Evolutionary conservation across 164 flowering plant genomes (phyloP), one percentile per base, ranked within the genome.

Genomic region (Houttuynia cordata): DNA sequence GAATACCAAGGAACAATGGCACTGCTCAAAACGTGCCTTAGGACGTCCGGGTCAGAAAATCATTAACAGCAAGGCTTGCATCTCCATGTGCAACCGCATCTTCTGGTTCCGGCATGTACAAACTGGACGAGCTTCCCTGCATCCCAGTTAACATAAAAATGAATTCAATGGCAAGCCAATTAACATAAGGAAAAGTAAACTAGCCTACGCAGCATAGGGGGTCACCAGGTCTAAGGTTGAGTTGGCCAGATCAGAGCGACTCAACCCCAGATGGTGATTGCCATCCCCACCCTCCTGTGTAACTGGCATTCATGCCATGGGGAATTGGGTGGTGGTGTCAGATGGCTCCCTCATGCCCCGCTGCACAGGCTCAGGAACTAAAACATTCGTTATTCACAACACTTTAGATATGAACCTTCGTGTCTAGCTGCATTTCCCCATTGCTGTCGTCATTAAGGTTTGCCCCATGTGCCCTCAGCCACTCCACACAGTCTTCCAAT

Each of bases 71-170:
- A 60, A 93, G 96, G 72, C 23, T 82, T 7, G 89, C 70, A 71
- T 93, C 99, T 63, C 99, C 99, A 74, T 93, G 99, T 22, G 97
- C 71, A 40, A 93, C 99, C 0, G 98, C 98, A 75, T 92, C 98
- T 42, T 89, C 98, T 10, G 96, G 96, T 59, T 92, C 98, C 7
- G 99, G 97, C 84, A 90, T 86, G 79, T 53, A 86, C 37, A 93
- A 84, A 69, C 79, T 83, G 3, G 88, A 74, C 7, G 83, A 74
- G 10, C 92, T 83, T 57, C 78, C 85, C 96, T 88, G 87, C 75
- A 73, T 1, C 64, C 58, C 51, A 65, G 22, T 18, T 45, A 10
- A 21, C 57, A 24, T 18, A 5, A 21, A 21, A 30, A 42, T 39
- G 22, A 34, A n/a, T 40, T 10, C 14, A 12, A 4, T 40, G 20